phyloP scores from a whole-genome alignment of 257 asterid species.

The Solanum dulcamara region DNA sequence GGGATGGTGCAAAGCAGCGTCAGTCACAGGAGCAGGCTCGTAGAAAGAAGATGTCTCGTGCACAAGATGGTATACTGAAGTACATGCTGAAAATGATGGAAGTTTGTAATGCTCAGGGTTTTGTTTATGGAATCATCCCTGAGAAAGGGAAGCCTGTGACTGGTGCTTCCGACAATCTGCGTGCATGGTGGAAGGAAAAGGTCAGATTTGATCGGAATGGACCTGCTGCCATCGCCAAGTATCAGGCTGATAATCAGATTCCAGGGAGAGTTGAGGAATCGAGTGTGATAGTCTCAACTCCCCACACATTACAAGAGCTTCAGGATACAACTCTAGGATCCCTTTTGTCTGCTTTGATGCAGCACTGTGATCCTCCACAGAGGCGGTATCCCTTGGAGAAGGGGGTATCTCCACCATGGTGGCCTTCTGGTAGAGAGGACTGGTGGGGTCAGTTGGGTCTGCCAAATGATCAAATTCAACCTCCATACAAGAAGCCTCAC shows the following conservation, averaged over 20 bases:
- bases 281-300: conserved; percentile 13
- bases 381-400: conserved; percentile 40
- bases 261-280: conserved; percentile 27
- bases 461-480: conserved; percentile 29
- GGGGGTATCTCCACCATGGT: conserved; percentile 56
- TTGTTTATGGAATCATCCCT: conserved; percentile 57
- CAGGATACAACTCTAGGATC: conserved; percentile 51
- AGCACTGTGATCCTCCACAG: conserved; percentile 52
- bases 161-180: conserved; percentile 54
- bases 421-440: conserved; percentile 50
- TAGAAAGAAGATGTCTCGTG: conserved; percentile 60
- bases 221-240: conserved; percentile 45
- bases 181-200: conserved; percentile 63
- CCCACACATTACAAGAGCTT: conserved; percentile 38
- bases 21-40: conserved; percentile 53
- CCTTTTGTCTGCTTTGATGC: conserved; percentile 51
- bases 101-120: conserved; percentile 57
- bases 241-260: conserved; percentile 22
- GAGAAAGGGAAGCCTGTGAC: conserved; percentile 62
- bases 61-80: conserved; percentile 54
- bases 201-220: conserved; percentile 54
- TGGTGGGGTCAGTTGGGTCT: conserved; percentile 39
- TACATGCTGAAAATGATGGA: conserved; percentile 64
- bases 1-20: conserved; percentile 23
- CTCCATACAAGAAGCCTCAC: conserved; percentile 54